Percentiles rank a stretch among this genome's conserved stretches.
phyloP scores from a whole-genome alignment of 2,329 filamentous ascomycete species.

The Diplodia intermedia region DNA sequence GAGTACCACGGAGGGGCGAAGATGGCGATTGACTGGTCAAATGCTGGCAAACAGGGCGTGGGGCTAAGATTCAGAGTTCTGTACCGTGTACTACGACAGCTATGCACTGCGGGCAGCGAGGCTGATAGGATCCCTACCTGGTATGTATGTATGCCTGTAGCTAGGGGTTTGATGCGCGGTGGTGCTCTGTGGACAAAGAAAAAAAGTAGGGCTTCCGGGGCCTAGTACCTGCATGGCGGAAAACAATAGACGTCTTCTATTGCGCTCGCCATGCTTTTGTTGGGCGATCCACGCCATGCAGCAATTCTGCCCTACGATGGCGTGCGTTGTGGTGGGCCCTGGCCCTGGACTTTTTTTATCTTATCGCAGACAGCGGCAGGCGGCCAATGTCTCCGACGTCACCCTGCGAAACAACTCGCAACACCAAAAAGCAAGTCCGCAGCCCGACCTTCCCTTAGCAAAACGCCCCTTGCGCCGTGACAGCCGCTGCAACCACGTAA shows the following conservation, averaged over 20 bases:
- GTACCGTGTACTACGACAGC: constrained; percentile 14
- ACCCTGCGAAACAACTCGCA: neutral
- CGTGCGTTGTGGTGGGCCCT: constrained; percentile 17
- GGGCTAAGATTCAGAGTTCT: constrained; percentile 16
- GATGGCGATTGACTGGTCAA: neutral
- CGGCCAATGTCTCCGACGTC: constrained; percentile 9
- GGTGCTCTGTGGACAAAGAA: constrained; percentile 2
- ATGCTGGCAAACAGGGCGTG: neutral
- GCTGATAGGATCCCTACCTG: constrained; percentile 6
- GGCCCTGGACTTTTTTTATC: constrained; percentile 21
- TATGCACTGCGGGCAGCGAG: neutral
- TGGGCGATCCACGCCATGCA: constrained; percentile 27
- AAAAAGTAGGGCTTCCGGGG: neutral
- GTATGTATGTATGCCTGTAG: neutral
- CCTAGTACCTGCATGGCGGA: constrained; percentile 10
- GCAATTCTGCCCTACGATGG: constrained; percentile 29
- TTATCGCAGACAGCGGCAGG: constrained; percentile 11
- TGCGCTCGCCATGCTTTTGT: neutral
- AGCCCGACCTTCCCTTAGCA: neutral
- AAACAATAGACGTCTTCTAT: neutral
- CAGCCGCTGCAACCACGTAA: neutral
- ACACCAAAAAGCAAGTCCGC: constrained; percentile 26
- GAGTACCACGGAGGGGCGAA: neutral
- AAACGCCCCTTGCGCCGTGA: constrained; percentile 8
- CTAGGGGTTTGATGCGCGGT: neutral